A percentile compares a stretch with the other conserved stretches of the same genome.
phyloP scores from a whole-genome alignment of 257 asterid genomes.

The Nicotiana benthamiana region DNA sequence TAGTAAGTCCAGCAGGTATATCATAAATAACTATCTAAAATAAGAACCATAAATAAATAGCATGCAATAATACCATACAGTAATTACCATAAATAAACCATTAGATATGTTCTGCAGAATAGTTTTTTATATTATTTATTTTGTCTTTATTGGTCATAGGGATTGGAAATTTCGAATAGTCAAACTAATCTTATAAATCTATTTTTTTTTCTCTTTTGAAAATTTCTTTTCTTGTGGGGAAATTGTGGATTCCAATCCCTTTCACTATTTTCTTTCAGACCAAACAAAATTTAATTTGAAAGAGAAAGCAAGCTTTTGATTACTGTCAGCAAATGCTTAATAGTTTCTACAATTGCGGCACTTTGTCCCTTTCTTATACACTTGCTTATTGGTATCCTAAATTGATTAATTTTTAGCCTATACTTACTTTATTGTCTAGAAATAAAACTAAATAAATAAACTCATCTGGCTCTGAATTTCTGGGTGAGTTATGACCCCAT shows the following conservation, averaged over 20 bases:
- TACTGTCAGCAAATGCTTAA: slow-evolving; percentile 12
- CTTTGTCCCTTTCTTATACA: slow-evolving; percentile 15
- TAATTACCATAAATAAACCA: too few species aligned
- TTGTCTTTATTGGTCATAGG: background rate
- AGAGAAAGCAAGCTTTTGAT: slow-evolving; percentile 5
- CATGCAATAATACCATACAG: too few species aligned
- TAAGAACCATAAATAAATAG: too few species aligned
- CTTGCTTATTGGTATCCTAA: background rate
- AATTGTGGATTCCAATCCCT: slow-evolving; percentile 18
- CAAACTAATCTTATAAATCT: slow-evolving; percentile 18
- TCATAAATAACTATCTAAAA: too few species aligned
- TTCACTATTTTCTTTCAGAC: slow-evolving; percentile 10
- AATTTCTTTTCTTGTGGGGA: slow-evolving; percentile 9
- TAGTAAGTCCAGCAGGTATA: too few species aligned
- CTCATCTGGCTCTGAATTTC: slow-evolving; percentile 2
- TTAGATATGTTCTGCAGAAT: background rate
- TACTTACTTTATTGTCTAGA: background rate
- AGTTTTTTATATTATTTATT: background rate
- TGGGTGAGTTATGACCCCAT: background rate
- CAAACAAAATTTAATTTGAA: slow-evolving; percentile 9
- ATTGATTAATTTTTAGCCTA: background rate
- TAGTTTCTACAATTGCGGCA: slow-evolving; percentile 27
- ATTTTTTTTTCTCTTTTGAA: background rate
- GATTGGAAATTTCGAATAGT: slow-evolving; percentile 27
- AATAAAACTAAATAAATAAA: background rate